Evolutionary conservation across 495 filamentous ascomycete genomes (phyloP).

Genomic region (Aspergillus egyptiacus): DNA sequence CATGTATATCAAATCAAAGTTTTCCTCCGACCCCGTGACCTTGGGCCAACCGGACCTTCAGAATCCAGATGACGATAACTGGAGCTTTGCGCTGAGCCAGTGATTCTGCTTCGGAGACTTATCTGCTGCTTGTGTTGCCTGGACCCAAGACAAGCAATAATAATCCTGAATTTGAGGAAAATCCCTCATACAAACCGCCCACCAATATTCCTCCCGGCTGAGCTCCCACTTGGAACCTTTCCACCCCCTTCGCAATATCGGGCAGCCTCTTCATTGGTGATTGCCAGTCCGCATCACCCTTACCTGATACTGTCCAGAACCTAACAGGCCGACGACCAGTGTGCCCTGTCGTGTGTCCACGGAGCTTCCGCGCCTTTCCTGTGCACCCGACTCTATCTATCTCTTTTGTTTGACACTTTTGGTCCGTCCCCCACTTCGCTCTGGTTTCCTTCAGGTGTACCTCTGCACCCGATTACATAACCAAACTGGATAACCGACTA

Average conservation of each 20-base stretch:
- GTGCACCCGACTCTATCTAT: not conserved
- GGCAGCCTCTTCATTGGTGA: not conserved
- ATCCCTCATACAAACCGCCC: constrained; percentile 27
- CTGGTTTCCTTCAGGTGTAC: not conserved
- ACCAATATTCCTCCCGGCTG: constrained; percentile 4
- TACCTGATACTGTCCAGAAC: no score
- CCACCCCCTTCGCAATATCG: constrained; percentile 11
- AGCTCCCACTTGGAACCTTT: constrained; percentile 4
- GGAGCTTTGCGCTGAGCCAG: constrained; percentile 1
- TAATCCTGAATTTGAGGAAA: constrained; percentile 13
- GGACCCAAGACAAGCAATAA: not conserved
- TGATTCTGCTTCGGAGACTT: constrained; percentile 5
- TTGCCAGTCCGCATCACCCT: not conserved
- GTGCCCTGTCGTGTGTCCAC: no score
- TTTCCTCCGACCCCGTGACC: constrained; percentile 4
- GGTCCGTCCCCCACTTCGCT: constrained; percentile 1
- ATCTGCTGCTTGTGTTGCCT: constrained; percentile 12
- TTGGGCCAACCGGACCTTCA: constrained; percentile 4
- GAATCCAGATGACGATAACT: not conserved
- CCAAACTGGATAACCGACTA: not conserved
- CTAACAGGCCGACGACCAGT: no score
- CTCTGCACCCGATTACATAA: constrained; percentile 13
- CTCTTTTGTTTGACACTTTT: constrained; percentile 1
- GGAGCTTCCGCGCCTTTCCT: no score
- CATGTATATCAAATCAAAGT: not conserved